Conservation (phyloP, 148 eudicot genomes). For the Amaranthus palmeri region DNA sequence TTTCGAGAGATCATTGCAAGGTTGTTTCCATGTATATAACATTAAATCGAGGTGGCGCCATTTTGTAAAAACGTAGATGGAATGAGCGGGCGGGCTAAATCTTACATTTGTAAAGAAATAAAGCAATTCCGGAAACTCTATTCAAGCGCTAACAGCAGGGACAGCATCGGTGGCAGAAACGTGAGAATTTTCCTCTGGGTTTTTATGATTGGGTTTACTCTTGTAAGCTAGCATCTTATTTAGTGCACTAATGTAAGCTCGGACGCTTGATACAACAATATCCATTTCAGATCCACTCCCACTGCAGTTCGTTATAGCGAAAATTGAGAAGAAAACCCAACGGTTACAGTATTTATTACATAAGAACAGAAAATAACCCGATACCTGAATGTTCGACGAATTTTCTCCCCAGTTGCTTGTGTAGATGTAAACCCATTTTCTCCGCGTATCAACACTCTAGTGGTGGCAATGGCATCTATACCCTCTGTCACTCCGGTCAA, state of each 20-base stretch:
- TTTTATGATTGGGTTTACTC: slow-evolving; percentile 28
- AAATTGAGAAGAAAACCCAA: background rate
- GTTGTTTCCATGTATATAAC: background rate
- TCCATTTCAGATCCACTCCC: slow-evolving; percentile 92
- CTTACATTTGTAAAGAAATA: slow-evolving; percentile 16
- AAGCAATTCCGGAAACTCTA: background rate
- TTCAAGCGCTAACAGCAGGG: slow-evolving; percentile 20
- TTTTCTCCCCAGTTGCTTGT: slow-evolving; percentile 56
- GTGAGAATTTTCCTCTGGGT: slow-evolving; percentile 23
- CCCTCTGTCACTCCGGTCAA: slow-evolving; percentile 78
- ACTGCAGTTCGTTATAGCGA: slow-evolving; percentile 32
- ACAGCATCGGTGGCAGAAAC: slow-evolving; percentile 19
- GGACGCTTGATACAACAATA: slow-evolving; percentile 82
- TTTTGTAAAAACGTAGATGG: slow-evolving; percentile 7
- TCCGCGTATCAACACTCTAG: slow-evolving; percentile 67
- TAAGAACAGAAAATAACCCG: background rate
- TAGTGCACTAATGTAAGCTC: slow-evolving; percentile 79
- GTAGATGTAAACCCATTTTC: slow-evolving; percentile 49
- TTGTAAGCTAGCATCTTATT: slow-evolving; percentile 79
- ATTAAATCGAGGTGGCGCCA: background rate
- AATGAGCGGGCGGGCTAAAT: background rate
- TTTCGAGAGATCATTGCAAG: background rate
- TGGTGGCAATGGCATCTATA: slow-evolving; percentile 87
- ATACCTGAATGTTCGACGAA: slow-evolving; percentile 69
- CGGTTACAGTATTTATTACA: background rate